Percentiles rank a stretch among this genome's conserved stretches.
These are phyloP conservation scores for Chlorella vulgaris DNA, from an alignment of 139 green algal species.

Conservation along the genomic window DNA sequence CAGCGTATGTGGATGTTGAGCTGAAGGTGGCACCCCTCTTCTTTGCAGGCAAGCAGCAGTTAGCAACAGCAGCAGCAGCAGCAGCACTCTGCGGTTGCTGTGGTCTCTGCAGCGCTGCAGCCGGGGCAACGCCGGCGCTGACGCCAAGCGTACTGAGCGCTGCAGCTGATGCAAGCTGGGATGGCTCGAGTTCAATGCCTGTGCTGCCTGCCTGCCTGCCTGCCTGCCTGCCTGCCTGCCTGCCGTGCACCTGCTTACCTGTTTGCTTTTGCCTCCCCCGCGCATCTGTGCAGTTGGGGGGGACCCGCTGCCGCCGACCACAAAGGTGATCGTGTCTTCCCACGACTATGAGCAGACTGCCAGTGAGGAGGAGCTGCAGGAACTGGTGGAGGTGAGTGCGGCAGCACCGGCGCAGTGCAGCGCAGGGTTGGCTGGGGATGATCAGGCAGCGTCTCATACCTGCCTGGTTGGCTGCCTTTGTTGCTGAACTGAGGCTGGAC, in stretches of 20 bases:
- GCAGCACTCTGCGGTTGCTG: not conserved
- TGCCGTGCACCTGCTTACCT: too few relatives aligned
- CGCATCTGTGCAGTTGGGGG: constrained; percentile 25
- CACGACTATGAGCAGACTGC: constrained; percentile 93
- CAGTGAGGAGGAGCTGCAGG: constrained; percentile 61
- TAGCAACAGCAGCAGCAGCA: too few relatives aligned
- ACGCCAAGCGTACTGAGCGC: too few relatives aligned
- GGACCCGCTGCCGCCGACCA: constrained; percentile 58
- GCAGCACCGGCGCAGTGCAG: not conserved
- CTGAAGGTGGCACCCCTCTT: constrained; percentile 77
- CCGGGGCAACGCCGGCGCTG: not conserved
- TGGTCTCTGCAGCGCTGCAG: not conserved
- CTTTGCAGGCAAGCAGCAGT: constrained; percentile 60
- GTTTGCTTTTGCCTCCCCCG: not conserved
- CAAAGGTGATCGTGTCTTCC: constrained; percentile 90
- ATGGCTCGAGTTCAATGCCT: too few relatives aligned
- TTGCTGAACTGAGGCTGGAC: too few relatives aligned
- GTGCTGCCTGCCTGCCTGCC: too few relatives aligned
- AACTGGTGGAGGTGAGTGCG: constrained; percentile 61
- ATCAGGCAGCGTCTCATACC: too few relatives aligned
- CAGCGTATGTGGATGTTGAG: constrained; percentile 93
- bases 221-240: too few relatives aligned
- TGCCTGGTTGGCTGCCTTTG: too few relatives aligned
- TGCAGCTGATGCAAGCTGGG: too few relatives aligned
- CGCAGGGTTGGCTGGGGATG: not conserved